A percentile compares a stretch with the other conserved stretches of the same genome.
These are phyloP conservation scores for Solanum ossicruentum DNA, from an alignment of 257 asterid genomes.

Conservation along the genomic window DNA sequence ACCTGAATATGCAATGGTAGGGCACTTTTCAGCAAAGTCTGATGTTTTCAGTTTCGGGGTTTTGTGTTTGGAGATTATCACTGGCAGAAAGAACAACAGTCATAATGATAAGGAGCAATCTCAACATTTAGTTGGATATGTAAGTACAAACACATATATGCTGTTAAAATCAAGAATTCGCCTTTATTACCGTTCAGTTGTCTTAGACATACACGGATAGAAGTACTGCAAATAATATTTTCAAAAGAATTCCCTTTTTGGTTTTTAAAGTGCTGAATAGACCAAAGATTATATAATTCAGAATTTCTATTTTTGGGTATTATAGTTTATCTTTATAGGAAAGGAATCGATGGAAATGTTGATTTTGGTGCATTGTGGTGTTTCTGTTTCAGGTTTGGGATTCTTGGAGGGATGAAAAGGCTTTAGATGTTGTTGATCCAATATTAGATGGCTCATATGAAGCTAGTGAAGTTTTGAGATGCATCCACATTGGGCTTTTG, in stretches of 20 bases:
- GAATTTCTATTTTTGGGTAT: not conserved
- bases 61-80: conserved; percentile 12
- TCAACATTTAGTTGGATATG: conserved; percentile 11
- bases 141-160: conserved; percentile 1
- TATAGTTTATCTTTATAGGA: not conserved
- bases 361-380: not conserved
- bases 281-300: not conserved
- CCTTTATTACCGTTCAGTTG: not conserved
- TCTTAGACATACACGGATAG: not conserved
- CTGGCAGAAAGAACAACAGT: conserved; percentile 14
- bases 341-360: not conserved
- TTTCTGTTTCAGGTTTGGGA: conserved; percentile 14
- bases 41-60: conserved; percentile 24
- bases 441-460: not conserved
- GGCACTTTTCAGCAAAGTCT: conserved; percentile 18
- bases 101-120: not conserved
- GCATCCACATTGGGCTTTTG: conserved; percentile 20
- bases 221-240: not conserved
- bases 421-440: conserved; percentile 13
- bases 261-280: not conserved
- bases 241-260: not conserved
- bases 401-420: conserved; percentile 17
- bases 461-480: conserved; percentile 6
- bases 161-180: not conserved
- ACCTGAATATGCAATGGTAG: conserved; percentile 33